These are phyloP conservation scores for Backusella australiensis DNA, from an alignment of 192 early-diverging fungal genomes.

Conservation along the genomic window DNA sequence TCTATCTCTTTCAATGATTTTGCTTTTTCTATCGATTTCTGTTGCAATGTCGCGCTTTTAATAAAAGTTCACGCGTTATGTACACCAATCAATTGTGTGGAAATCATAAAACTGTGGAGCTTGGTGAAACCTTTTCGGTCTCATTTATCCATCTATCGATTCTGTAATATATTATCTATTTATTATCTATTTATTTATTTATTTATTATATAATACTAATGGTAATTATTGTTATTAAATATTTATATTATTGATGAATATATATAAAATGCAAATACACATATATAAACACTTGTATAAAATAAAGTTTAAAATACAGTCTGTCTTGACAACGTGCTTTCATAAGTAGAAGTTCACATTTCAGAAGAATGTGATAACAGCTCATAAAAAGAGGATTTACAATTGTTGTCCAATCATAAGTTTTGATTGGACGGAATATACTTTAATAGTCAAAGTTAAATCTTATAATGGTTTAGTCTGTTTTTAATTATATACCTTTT, in stretches of 20 bases:
- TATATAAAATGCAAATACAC: neutral
- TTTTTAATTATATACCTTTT: neutral
- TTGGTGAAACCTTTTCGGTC: neutral
- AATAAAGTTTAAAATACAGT: slow-evolving; percentile 6
- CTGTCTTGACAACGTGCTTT: neutral
- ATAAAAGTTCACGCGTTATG: neutral
- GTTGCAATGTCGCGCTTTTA: neutral
- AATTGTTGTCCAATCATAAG: neutral
- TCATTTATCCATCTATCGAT: neutral
- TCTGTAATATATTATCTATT: neutral
- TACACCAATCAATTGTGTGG: neutral
- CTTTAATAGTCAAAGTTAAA: neutral
- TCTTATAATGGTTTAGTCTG: neutral
- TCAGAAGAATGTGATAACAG: slow-evolving; percentile 1
- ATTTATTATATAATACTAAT: neutral
- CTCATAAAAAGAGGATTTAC: neutral
- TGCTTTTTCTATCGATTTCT: neutral
- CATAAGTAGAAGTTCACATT: neutral
- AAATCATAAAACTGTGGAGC: neutral
- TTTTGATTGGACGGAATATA: neutral
- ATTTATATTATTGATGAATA: neutral
- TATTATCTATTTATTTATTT: neutral
- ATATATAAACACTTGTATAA: neutral
- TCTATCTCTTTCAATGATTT: too few relatives aligned
- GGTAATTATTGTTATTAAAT: neutral